phyloP scores from a whole-genome alignment of 139 green algal genomes.

The Picochlorum costavermella region DNA sequence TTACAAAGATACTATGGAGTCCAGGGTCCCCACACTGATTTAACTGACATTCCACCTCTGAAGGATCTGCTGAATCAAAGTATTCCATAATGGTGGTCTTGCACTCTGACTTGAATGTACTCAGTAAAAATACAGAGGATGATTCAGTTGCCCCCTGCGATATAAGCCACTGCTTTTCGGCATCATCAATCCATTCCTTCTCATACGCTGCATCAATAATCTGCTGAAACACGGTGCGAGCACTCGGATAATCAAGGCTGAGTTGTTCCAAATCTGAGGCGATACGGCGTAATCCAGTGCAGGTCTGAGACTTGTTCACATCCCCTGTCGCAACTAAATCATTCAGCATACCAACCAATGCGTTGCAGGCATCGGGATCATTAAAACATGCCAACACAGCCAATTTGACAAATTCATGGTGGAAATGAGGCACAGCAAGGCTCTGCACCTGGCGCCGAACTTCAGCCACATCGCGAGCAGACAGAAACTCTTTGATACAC shows the following conservation, averaged over 20 bases:
- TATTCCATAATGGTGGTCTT: slow-evolving; percentile 69
- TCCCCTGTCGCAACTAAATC: slow-evolving; percentile 46
- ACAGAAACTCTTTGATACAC: slow-evolving; percentile 60
- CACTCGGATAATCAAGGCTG: slow-evolving; percentile 61
- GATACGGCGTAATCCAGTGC: slow-evolving; percentile 59
- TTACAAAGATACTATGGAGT: slow-evolving; percentile 86
- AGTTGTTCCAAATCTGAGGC: slow-evolving; percentile 58
- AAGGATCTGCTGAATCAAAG: slow-evolving; percentile 52
- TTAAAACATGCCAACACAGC: slow-evolving; percentile 33
- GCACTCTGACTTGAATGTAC: slow-evolving; percentile 54
- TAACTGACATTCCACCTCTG: slow-evolving; percentile 56
- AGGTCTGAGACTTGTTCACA: slow-evolving; percentile 54
- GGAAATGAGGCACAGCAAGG: slow-evolving; percentile 64
- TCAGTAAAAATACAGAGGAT: slow-evolving; percentile 6
- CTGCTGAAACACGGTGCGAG: slow-evolving; percentile 27
- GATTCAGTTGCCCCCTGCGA: too few species aligned
- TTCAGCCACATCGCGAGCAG: slow-evolving; percentile 46
- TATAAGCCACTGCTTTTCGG: not conserved
- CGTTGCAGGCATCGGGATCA: slow-evolving; percentile 18
- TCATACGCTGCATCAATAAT: slow-evolving; percentile 19
- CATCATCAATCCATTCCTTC: slow-evolving; percentile 21
- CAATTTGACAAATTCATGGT: slow-evolving; percentile 73
- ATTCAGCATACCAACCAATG: slow-evolving; percentile 50
- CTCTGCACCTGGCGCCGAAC: slow-evolving; percentile 44
- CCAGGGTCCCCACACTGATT: slow-evolving; percentile 68